Conservation (phyloP, 164 flowering plant species). For the Umbilicus rupestris region DNA sequence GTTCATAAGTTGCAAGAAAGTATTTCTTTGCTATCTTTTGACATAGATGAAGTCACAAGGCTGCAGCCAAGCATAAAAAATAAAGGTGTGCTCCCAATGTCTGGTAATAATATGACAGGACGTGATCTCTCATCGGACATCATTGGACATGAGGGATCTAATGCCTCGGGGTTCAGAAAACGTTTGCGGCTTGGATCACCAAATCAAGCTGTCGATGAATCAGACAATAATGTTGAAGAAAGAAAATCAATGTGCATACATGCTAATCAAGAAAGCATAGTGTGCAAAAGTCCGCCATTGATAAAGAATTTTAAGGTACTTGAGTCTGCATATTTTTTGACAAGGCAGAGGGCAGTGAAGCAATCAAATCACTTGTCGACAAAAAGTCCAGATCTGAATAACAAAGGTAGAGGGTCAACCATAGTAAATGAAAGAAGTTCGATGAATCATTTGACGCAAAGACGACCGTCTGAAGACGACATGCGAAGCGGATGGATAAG, state of each 20-base stretch:
- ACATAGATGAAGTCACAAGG: constrained; percentile 64
- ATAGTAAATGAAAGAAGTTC: constrained; percentile 67
- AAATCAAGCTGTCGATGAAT: constrained; percentile 21
- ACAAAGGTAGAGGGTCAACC: constrained; percentile 49
- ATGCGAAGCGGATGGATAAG: constrained; percentile 58
- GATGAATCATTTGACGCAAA: constrained; percentile 39
- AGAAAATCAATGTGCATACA: constrained; percentile 21
- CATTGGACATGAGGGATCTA: constrained; percentile 34
- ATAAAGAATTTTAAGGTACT: constrained; percentile 82
- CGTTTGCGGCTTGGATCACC: constrained; percentile 37
- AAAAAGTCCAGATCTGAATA: constrained; percentile 35
- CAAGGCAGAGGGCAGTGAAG: constrained; percentile 45
- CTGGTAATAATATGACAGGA: constrained; percentile 20
- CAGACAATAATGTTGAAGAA: constrained; percentile 24
- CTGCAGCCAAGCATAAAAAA: constrained; percentile 35
- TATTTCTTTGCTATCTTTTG: constrained; percentile 58
- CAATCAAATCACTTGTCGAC: constrained; percentile 21
- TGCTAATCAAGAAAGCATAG: constrained; percentile 28
- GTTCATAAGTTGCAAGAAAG: constrained; percentile 54
- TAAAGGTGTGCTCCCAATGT: constrained; percentile 21
- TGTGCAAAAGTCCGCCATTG: constrained; percentile 52
- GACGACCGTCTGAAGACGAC: constrained; percentile 26
- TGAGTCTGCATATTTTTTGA: constrained; percentile 73
- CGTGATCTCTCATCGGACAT: constrained; percentile 18
- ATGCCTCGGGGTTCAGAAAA: constrained; percentile 43